Base-by-base conservation (phyloP, 805 yeast species). In the Candida berthetii region DNA sequence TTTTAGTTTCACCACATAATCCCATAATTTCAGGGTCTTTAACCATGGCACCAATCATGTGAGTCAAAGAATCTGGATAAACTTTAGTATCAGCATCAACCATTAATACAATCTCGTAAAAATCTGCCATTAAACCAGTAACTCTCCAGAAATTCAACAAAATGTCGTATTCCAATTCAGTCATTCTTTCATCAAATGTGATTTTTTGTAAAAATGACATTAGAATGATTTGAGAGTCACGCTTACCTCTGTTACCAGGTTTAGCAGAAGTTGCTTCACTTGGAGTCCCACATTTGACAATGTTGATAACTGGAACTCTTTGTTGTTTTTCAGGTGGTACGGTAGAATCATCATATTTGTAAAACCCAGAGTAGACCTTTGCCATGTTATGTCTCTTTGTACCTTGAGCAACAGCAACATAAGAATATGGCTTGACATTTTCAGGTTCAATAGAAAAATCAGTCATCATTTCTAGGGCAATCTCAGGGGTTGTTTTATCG, bases 381-480 rank as follows among this genome's bases (percentile, higher is more conserved):
- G 99, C 97, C 96, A 90, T 89, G 60, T 93, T 93, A 58, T 93
- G 99, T 60, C 99, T 82, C 66, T 88, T 93, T 4, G 85, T 54
- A 52, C 99, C 99, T 52, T 85, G 85, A 3, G 96, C 96, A 33
- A 93, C 97, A 7, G 98, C 95, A 31, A 93, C 96, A 60, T 93
- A 91, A 0, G 97, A 89, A 55, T 80, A 72, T 0, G 97, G 76
- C 56, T 76, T 64, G 6, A 88, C 96, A 14, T 86, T 80, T 16
- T 87, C 95, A 9, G 71, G 74, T 1, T 87, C 85, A 29, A 74
- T 69, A 7, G 77, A 72, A 52, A 89, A 76, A 54, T 84, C 88
- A 10, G 82, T 76, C 93, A 93, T 87, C 90, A 93, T 82, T 35
- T 76, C 77, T 46, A 93, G 63, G 16, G 82, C 89, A 53, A 90